A percentile compares a stretch with the other conserved stretches of the same genome.
These are phyloP conservation scores for Trypanosoma caninum DNA, from an alignment of 208 protist genomes.

Conservation along the genomic window DNA sequence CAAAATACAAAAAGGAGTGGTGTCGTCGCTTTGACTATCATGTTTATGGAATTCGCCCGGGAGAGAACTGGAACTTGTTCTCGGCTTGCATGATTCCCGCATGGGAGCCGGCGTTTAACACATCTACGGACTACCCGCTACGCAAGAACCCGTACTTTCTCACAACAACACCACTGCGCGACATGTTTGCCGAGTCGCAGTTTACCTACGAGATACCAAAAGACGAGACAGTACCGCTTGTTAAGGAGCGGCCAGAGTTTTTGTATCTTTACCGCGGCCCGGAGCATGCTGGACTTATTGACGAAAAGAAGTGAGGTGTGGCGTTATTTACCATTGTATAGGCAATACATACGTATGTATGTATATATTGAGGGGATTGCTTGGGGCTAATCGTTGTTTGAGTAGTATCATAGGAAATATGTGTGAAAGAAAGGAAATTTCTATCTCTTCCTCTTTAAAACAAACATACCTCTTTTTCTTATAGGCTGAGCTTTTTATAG, in stretches of 20 bases:
- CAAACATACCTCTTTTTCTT: background rate
- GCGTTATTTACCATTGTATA: no score
- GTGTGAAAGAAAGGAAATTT: no score
- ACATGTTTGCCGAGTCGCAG: slow-evolving; percentile 51
- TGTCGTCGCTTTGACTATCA: slow-evolving; percentile 89
- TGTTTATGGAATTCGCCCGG: slow-evolving; percentile 84
- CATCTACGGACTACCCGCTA: slow-evolving; percentile 73
- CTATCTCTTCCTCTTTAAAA: slow-evolving; percentile 7
- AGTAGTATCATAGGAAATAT: no score
- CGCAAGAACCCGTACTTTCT: slow-evolving; percentile 91
- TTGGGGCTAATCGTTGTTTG: no score
- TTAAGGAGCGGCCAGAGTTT: slow-evolving; percentile 66
- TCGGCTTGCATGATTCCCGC: slow-evolving; percentile 78
- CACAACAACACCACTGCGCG: slow-evolving; percentile 63
- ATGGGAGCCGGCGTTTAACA: slow-evolving; percentile 56
- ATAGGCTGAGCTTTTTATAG: background rate
- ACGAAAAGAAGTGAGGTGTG: slow-evolving; percentile 9
- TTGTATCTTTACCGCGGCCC: slow-evolving; percentile 79
- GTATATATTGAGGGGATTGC: background rate
- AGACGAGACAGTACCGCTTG: slow-evolving; percentile 52
- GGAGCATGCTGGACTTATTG: slow-evolving; percentile 21
- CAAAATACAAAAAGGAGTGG: slow-evolving; percentile 89
- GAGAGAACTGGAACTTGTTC: slow-evolving; percentile 77
- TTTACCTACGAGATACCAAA: slow-evolving; percentile 46
- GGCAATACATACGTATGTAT: no score